Percentiles rank a stretch among this genome's conserved stretches.
Conservation (phyloP, 371 early-diverging fungal species). For the Mortierella polycephala region DNA sequence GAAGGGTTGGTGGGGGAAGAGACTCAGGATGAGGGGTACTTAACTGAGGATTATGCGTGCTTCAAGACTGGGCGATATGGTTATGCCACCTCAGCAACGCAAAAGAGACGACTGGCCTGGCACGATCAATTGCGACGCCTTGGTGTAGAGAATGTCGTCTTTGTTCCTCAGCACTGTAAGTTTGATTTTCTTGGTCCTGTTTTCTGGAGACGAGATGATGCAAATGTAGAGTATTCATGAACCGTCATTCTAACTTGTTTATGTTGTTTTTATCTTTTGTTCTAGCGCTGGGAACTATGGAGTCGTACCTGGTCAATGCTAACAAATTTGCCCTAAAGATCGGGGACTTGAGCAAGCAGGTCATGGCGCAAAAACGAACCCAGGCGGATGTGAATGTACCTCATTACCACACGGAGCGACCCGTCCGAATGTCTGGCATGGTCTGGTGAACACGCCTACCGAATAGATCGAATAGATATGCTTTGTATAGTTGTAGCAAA, state of each 20-base stretch:
- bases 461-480: too few relatives aligned
- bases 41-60: constrained; percentile 50
- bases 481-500: too few relatives aligned
- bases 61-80: constrained; percentile 50
- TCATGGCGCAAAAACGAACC: constrained; percentile 17
- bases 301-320: constrained; percentile 35
- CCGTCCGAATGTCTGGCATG: constrained; percentile 32
- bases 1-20: constrained; percentile 27
- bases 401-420: constrained; percentile 28
- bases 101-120: constrained; percentile 45
- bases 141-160: constrained; percentile 43
- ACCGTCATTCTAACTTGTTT: not conserved
- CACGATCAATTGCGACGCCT: constrained; percentile 46
- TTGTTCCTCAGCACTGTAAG: constrained; percentile 49
- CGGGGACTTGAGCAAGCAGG: constrained; percentile 31
- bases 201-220: too few relatives aligned
- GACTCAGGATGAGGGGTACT: constrained; percentile 43
- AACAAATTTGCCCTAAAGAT: constrained; percentile 43
- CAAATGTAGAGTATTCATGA: not conserved
- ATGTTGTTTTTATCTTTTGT: not conserved
- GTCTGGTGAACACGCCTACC: constrained; percentile 9
- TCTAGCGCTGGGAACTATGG: constrained; percentile 27
- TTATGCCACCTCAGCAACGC: constrained; percentile 29
- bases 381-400: constrained; percentile 33
- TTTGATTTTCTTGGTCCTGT: not conserved